These are phyloP conservation scores for Prosopis cineraria DNA, from an alignment of 306 rosid species.

Conservation along the genomic window DNA sequence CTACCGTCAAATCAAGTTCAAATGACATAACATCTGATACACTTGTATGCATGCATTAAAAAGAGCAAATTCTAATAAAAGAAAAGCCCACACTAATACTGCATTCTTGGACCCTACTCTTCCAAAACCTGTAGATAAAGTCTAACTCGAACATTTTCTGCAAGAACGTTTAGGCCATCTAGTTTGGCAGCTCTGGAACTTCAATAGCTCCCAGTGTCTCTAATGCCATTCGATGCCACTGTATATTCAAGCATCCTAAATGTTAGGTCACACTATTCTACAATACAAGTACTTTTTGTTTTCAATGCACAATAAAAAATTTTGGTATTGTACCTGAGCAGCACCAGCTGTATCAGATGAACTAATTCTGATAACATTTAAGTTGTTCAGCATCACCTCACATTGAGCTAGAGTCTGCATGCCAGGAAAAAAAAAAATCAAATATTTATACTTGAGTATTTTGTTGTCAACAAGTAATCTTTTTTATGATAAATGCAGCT, in stretches of 20 bases:
- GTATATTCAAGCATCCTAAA: conserved; percentile 40
- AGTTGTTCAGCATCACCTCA: conserved; percentile 43
- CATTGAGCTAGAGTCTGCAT: conserved; percentile 74
- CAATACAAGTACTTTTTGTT: conserved; percentile 2
- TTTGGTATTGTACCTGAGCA: conserved; percentile 58
- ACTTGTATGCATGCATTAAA: neutral
- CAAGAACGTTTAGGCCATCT: conserved; percentile 65
- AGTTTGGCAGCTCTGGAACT: conserved; percentile 65
- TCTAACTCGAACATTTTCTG: conserved; percentile 56
- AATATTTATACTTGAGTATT: neutral
- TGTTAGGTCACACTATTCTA: conserved; percentile 11
- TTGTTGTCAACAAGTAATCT: neutral
- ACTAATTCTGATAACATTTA: conserved; percentile 49
- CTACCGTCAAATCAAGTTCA: neutral
- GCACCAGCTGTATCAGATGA: conserved; percentile 61
- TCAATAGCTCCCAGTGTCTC: conserved; percentile 64
- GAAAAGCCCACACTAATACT: neutral
- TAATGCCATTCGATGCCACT: conserved; percentile 50
- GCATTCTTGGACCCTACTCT: neutral
- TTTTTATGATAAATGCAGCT: neutral
- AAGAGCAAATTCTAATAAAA: neutral
- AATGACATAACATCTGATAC: neutral
- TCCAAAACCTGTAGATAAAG: conserved; percentile 1
- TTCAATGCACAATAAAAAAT: conserved; percentile 15
- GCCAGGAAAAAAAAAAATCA: conserved; percentile 22